Percentiles rank a stretch among this genome's conserved stretches.
Evolutionary conservation across 176 grass and related monocot genomes (phyloP).

Genomic region (Zoysia pacifica): DNA sequence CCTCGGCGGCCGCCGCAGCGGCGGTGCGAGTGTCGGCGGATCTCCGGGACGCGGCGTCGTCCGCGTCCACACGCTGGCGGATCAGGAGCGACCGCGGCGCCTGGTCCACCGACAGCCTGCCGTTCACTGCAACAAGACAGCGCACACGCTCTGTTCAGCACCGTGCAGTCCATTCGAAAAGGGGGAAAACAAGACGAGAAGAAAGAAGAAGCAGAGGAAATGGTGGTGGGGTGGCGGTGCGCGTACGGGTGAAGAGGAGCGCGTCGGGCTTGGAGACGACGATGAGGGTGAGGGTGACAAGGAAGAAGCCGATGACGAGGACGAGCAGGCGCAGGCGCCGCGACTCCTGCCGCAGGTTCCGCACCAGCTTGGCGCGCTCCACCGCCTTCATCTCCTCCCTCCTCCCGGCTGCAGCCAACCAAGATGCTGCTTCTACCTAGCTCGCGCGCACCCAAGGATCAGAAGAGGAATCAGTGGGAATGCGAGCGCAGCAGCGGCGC

Average conservation of each 20-base stretch:
- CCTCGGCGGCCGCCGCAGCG: neutral
- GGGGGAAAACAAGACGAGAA: neutral
- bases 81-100: constrained; percentile 54
- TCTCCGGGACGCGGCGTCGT: neutral
- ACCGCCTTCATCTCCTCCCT: constrained; percentile 56
- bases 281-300: constrained; percentile 73
- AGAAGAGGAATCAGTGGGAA: constrained; percentile 14
- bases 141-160: constrained; percentile 8
- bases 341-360: constrained; percentile 62
- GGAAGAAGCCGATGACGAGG: constrained; percentile 73
- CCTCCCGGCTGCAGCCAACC: neutral
- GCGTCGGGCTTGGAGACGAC: constrained; percentile 71
- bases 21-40: constrained; percentile 15
- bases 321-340: constrained; percentile 54
- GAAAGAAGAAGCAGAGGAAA: neutral
- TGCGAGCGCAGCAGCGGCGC: neutral
- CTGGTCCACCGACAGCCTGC: constrained; percentile 51
- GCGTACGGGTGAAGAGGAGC: constrained; percentile 53
- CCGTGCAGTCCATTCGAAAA: neutral
- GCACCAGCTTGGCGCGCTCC: constrained; percentile 69
- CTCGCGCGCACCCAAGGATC: neutral
- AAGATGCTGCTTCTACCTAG: neutral
- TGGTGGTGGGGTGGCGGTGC: neutral
- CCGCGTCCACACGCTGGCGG: constrained; percentile 33
- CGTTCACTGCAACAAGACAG: constrained; percentile 40